Evolutionary conservation across 1,284 basidiomycete species (phyloP).

Genomic region (Ceratobasidium papillatum): DNA sequence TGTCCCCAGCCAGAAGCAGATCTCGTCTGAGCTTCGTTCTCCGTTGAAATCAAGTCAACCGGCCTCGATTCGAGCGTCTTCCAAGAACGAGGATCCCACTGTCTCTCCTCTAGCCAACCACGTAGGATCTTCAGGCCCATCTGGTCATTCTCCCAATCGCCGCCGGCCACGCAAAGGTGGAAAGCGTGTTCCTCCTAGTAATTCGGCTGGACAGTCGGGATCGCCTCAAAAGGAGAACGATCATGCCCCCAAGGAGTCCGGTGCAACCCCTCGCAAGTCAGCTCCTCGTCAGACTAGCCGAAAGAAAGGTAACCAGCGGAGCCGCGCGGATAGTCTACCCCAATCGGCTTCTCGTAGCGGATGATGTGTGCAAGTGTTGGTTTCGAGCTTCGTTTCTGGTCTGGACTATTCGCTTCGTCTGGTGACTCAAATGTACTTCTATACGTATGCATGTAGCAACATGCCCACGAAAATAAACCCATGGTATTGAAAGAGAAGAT

Average conservation of each 20-base stretch:
- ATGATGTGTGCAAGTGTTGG: neutral
- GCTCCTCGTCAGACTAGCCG: neutral
- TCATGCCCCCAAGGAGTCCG: neutral
- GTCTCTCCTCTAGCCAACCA: neutral
- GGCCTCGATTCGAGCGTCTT: neutral
- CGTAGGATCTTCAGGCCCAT: neutral
- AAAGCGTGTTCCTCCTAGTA: neutral
- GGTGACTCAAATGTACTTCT: slow-evolving; percentile 6
- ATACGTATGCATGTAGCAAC: neutral
- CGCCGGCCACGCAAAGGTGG: slow-evolving; percentile 21
- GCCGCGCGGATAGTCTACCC: slow-evolving; percentile 5
- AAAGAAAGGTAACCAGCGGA: slow-evolving; percentile 12
- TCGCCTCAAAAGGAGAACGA: slow-evolving; percentile 22
- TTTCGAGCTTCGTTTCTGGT: neutral
- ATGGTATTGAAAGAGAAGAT: neutral
- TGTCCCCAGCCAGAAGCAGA: neutral
- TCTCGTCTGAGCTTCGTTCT: neutral
- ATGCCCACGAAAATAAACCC: slow-evolving; percentile 2
- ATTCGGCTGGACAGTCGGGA: neutral
- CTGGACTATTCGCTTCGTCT: slow-evolving; percentile 1
- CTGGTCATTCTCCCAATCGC: slow-evolving; percentile 1
- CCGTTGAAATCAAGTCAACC: neutral
- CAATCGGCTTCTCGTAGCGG: slow-evolving; percentile 1
- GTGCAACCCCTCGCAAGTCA: neutral
- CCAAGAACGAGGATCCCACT: neutral